Evolutionary conservation across 2,329 filamentous ascomycete genomes (phyloP).

Genomic region (Neurospora sp.): DNA sequence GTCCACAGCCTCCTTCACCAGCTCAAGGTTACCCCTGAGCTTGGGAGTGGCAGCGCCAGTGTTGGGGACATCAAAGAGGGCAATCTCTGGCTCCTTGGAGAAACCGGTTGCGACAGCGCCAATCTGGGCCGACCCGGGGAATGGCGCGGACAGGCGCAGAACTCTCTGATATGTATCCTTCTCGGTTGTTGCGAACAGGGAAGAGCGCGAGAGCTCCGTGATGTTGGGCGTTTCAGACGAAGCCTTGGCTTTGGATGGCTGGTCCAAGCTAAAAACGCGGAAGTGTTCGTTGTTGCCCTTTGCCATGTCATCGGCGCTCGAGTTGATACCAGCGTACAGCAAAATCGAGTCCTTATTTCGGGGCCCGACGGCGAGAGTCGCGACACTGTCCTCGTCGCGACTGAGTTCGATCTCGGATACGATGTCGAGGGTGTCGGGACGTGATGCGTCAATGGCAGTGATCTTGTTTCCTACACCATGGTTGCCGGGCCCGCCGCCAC

Average conservation of each 20-base stretch:
- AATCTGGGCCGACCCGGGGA: constrained; percentile 48
- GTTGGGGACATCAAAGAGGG: constrained; percentile 60
- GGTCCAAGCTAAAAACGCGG: constrained; percentile 57
- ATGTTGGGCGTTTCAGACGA: constrained; percentile 30
- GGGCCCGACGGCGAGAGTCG: constrained; percentile 63
- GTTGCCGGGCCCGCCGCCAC: constrained; percentile 73
- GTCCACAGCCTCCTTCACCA: constrained; percentile 53
- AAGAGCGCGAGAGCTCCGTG: constrained; percentile 39
- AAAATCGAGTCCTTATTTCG: constrained; percentile 44
- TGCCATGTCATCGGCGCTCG: constrained; percentile 59
- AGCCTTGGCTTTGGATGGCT: constrained; percentile 20
- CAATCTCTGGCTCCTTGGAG: constrained; percentile 65
- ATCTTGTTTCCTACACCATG: constrained; percentile 84
- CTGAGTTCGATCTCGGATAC: constrained; percentile 67
- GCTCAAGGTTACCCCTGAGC: constrained; percentile 37
- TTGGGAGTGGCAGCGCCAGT: constrained; percentile 39
- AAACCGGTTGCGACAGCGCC: constrained; percentile 73
- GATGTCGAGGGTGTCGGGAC: constrained; percentile 51
- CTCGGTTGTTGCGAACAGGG: constrained; percentile 44
- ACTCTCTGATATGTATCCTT: constrained; percentile 48
- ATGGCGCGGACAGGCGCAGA: constrained; percentile 42
- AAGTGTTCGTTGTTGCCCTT: constrained; percentile 78
- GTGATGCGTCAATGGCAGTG: constrained; percentile 61
- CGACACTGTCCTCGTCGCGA: constrained; percentile 80
- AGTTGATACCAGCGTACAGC: constrained; percentile 75